Percentiles rank a stretch among this genome's conserved stretches.
Conservation (phyloP, 2,329 filamentous ascomycete species). For the Penicillium sp. region DNA sequence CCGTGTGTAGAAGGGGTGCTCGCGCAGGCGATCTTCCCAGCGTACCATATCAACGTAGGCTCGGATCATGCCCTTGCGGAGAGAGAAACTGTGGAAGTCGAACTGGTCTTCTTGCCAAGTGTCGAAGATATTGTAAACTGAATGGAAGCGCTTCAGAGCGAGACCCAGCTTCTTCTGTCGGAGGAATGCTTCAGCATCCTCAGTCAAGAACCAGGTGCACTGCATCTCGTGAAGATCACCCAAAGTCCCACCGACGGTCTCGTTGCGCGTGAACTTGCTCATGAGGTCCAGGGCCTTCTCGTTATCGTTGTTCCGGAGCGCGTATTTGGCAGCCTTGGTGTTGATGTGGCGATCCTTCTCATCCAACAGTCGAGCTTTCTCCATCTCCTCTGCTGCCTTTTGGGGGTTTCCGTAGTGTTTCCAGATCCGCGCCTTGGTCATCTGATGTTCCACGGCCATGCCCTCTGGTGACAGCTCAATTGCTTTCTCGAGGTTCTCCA, state of each 20-base stretch:
- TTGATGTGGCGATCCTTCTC: slow-evolving; percentile 95
- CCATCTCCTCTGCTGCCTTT: slow-evolving; percentile 83
- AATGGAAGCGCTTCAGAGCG: slow-evolving; percentile 86
- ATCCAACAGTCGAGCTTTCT: slow-evolving; percentile 78
- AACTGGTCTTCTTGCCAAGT: slow-evolving; percentile 98
- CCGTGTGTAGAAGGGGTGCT: slow-evolving; percentile 88
- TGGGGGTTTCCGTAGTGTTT: slow-evolving; percentile 80
- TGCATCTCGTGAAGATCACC: slow-evolving; percentile 97
- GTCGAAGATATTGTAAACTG: slow-evolving; percentile 89
- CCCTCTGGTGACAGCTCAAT: slow-evolving; percentile 74
- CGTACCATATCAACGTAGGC: slow-evolving; percentile 94
- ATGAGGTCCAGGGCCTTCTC: slow-evolving; percentile 82
- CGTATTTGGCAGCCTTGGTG: slow-evolving; percentile 96
- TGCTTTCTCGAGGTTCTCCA: slow-evolving; percentile 76
- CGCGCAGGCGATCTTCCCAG: slow-evolving; percentile 88
- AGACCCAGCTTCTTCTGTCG: slow-evolving; percentile 77
- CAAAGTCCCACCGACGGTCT: slow-evolving; percentile 80
- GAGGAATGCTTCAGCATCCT: slow-evolving; percentile 86
- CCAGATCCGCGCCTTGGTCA: slow-evolving; percentile 91
- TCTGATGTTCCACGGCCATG: slow-evolving; percentile 85
- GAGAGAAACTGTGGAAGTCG: slow-evolving; percentile 95
- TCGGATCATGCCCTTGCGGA: slow-evolving; percentile 93
- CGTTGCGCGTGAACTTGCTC: slow-evolving; percentile 88
- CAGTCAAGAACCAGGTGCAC: slow-evolving; percentile 93
- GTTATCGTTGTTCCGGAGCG: slow-evolving; percentile 86